Conservation (phyloP, 345 rosid genomes). For the Noccaea caerulescens region DNA sequence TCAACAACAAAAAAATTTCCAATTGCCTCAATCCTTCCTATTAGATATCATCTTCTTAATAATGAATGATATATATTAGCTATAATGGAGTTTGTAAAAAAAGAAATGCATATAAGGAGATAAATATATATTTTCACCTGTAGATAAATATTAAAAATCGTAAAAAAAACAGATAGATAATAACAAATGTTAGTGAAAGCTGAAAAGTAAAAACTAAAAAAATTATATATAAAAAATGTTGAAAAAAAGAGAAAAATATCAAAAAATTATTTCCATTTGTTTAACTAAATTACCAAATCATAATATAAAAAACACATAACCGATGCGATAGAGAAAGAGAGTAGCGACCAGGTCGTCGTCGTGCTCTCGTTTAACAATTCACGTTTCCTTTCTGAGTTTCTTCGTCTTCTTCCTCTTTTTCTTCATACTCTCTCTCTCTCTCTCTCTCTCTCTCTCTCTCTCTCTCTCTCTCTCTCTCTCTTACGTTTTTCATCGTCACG, state of each 20-base stretch:
- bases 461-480: conserved; percentile 1
- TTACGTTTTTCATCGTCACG: conserved; percentile 33
- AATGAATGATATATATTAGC: neutral
- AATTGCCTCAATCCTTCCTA: conserved; percentile 12
- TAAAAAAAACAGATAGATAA: neutral
- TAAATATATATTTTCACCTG: neutral
- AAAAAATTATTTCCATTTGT: neutral
- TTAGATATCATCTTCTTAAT: neutral
- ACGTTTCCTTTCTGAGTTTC: conserved; percentile 40
- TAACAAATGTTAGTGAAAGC: no score
- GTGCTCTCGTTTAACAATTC: conserved; percentile 41
- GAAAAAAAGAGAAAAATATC: neutral
- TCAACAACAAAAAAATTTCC: conserved; percentile 9
- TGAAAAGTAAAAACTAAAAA: no score
- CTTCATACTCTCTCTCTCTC: neutral
- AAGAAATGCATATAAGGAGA: conserved; percentile 1
- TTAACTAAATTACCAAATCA: neutral
- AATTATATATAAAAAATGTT: no score
- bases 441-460: conserved; percentile 9
- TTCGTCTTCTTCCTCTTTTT: conserved; percentile 15
- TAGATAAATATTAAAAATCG: neutral
- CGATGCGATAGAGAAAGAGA: conserved; percentile 15
- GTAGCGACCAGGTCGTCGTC: conserved; percentile 42
- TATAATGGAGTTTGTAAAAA: neutral
- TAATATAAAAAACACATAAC: conserved; percentile 1